Evolutionary conservation across 345 rosid genomes (phyloP).

Genomic region (Schrenkiella parvula): DNA sequence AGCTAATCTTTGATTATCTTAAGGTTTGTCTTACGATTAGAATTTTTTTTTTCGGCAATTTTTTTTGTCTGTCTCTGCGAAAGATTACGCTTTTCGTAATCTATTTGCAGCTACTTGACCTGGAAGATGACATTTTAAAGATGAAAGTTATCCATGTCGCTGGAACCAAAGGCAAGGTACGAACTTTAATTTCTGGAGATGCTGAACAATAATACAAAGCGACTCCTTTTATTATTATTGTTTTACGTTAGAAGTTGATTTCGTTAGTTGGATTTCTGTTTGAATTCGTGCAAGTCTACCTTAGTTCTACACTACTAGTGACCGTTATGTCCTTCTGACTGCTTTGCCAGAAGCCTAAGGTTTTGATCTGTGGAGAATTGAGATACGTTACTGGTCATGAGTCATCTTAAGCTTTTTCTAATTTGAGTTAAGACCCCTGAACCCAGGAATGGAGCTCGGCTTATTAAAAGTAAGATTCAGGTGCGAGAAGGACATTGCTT

Average conservation of each 20-base stretch:
- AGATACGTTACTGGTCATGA: slow-evolving; percentile 16
- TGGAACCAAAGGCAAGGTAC: slow-evolving; percentile 98
- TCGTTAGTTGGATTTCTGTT: neutral
- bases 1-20: slow-evolving; percentile 77
- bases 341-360: slow-evolving; percentile 17
- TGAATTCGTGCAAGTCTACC: neutral
- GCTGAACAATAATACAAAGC: neutral
- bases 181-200: neutral
- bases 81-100: neutral
- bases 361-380: slow-evolving; percentile 5
- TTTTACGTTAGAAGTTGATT: neutral
- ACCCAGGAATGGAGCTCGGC: neutral
- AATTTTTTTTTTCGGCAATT: neutral
- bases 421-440: slow-evolving; percentile 10
- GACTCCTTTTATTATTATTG: neutral
- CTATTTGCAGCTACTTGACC: slow-evolving; percentile 56
- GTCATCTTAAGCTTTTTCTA: slow-evolving; percentile 6
- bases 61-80: neutral
- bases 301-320: slow-evolving; percentile 6
- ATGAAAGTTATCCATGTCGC: slow-evolving; percentile 96
- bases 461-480: neutral
- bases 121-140: slow-evolving; percentile 67
- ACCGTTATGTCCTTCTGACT: slow-evolving; percentile 5
- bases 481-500: slow-evolving; percentile 8
- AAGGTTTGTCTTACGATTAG: slow-evolving; percentile 40